phyloP scores from a whole-genome alignment of 2,329 filamentous ascomycete species.

The Tolypocladium tropicale region DNA sequence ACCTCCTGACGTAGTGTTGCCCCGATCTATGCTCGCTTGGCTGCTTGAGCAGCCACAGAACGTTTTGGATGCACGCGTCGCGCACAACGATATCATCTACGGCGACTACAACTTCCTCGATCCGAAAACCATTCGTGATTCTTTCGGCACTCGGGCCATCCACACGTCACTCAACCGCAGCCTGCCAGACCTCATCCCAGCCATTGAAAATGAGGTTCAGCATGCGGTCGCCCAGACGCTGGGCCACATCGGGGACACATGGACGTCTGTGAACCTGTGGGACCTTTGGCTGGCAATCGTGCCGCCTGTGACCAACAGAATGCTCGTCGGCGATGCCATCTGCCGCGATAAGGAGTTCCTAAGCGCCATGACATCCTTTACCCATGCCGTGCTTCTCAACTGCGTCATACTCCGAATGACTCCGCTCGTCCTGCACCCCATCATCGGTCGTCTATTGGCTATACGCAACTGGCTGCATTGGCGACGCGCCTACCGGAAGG shows the following conservation, averaged over 20 bases:
- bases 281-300: conserved; percentile 31
- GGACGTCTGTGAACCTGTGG: conserved; percentile 32
- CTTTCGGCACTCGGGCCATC: conserved; percentile 30
- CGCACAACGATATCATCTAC: conserved; percentile 29
- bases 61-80: conserved; percentile 28
- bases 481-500: conserved; percentile 24
- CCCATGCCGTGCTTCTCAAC: conserved; percentile 35
- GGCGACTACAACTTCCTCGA: conserved; percentile 33
- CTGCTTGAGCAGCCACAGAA: conserved; percentile 35
- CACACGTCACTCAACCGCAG: conserved; percentile 33
- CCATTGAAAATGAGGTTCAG: conserved; percentile 28
- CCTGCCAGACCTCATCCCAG: conserved; percentile 25
- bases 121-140: conserved; percentile 19
- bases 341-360: conserved; percentile 35
- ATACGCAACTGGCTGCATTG: conserved; percentile 37
- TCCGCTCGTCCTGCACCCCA: conserved; percentile 36
- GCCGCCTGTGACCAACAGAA: conserved; percentile 30
- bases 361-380: conserved; percentile 35
- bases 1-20: conserved; percentile 33
- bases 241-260: conserved; percentile 22
- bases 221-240: conserved; percentile 23
- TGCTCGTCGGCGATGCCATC: conserved; percentile 27
- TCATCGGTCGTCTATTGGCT: conserved; percentile 34
- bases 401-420: conserved; percentile 33
- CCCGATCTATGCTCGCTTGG: conserved; percentile 32